Base-by-base conservation (phyloP, 2,329 filamentous ascomycete species). In the Colletotrichum gigasporum region DNA sequence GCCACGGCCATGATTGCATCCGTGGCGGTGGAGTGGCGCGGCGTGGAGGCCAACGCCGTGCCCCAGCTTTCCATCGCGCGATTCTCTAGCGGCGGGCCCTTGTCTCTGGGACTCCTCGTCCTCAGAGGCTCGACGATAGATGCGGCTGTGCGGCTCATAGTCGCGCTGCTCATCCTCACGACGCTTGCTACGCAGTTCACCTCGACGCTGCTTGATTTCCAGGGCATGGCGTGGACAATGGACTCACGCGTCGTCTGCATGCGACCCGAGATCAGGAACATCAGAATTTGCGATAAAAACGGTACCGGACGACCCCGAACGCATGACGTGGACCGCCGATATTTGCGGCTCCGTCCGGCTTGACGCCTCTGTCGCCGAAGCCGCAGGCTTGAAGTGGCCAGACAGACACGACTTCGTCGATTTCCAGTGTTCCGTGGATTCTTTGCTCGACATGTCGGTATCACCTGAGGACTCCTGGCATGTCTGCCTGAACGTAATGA, bases 1-100 rank as follows among this genome's bases (percentile, higher is more conserved):
- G 57, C 57, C 11, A 61, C 57, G n/a, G 35, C 57, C n/a, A 54
- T 61, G 57, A 32, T 61, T 24, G 47, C 48, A 1, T 45, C 57
- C 8, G 28, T 44, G 9, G 58, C 58, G 3, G 34, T 62, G 11
- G 58, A 62, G 14, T 42, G 58, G 2, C 39, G 50, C 4, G 57
- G 57, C 2, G 41, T 56, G 6, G 20, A 53, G 6, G 26, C 51
- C 9, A 30, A 16, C 12, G 28, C 45, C 2, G 16, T 54, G 6
- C 39, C 50, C 3, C 20, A 39, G 24, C 24, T 61, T 1, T 61
- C 57, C 1, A 7, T 54, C 7, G 50, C 50, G 5, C 32, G 57
- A 3, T 61, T 61, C 22, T 45, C 48, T 8, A 47, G 34, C 0
- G 22, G 26, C 1, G 50, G 57, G 1, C 48, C 57, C 2, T 26